phyloP scores from a whole-genome alignment of 345 rosid genomes.

The Salix purpurea region DNA sequence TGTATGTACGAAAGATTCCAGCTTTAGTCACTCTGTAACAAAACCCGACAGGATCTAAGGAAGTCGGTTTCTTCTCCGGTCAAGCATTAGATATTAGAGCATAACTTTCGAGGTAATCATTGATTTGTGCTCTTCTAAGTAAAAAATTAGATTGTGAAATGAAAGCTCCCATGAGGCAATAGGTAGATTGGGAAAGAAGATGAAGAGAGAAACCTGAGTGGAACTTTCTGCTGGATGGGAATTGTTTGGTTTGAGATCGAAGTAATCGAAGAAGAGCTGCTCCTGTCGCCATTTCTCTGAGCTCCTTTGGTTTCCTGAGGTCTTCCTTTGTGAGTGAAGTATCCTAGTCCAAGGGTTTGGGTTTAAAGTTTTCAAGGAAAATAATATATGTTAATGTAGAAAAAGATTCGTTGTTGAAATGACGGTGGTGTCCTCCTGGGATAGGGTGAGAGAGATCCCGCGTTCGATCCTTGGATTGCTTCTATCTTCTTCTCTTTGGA shows the following conservation, averaged over 20 bases:
- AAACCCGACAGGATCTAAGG: neutral
- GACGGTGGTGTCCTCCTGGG: no score
- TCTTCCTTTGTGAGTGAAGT: neutral
- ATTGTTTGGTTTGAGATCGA: constrained; percentile 51
- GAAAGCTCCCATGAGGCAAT: neutral
- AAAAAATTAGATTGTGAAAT: neutral
- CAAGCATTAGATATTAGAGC: constrained; percentile 21
- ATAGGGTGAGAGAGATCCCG: no score
- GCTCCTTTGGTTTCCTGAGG: neutral
- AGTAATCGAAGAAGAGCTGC: constrained; percentile 52
- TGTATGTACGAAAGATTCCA: neutral
- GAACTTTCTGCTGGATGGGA: constrained; percentile 33
- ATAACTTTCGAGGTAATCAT: neutral
- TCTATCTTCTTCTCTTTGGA: no score
- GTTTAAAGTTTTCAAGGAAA: neutral
- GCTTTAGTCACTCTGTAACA: neutral
- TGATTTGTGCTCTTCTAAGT: neutral
- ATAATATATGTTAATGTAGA: neutral
- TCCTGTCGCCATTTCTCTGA: constrained; percentile 52
- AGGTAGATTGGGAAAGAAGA: neutral
- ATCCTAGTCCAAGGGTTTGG: neutral
- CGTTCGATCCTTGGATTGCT: no score
- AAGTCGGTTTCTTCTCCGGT: neutral
- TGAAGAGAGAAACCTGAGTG: constrained; percentile 40
- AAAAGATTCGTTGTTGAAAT: no score